Evolutionary conservation across 805 yeast genomes (phyloP).

Genomic region (Barnettozyma wickerhamii): DNA sequence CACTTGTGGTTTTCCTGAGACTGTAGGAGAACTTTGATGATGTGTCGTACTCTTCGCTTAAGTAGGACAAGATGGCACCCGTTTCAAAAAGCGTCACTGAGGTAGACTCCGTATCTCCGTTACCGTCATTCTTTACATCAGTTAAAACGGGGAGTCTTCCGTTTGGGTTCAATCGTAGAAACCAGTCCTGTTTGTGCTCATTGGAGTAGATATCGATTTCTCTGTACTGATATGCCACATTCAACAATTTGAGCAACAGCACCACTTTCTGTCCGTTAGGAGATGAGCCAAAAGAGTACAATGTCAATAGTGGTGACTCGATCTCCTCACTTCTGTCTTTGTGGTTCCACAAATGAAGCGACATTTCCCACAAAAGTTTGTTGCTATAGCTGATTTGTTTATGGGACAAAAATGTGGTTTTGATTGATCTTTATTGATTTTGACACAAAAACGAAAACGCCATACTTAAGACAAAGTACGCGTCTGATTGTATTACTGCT

Average conservation of each 20-base stretch:
- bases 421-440: too few species aligned
- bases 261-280: constrained; percentile 43
- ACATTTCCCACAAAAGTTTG: too few species aligned
- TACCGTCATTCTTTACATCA: constrained; percentile 28
- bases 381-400: too few species aligned
- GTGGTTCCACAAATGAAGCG: too few species aligned
- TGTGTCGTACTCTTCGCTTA: constrained; percentile 55
- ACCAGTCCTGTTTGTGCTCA: constrained; percentile 55
- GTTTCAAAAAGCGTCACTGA: constrained; percentile 46
- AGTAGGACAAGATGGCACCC: constrained; percentile 56
- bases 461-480: too few species aligned
- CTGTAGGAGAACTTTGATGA: constrained; percentile 37
- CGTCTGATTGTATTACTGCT: too few species aligned
- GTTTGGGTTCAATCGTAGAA: constrained; percentile 50
- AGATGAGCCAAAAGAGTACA: constrained; percentile 50
- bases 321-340: constrained; percentile 30
- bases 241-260: constrained; percentile 32
- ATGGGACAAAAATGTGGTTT: too few species aligned
- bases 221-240: constrained; percentile 30
- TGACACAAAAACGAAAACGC: too few species aligned
- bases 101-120: too few species aligned
- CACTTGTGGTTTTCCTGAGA: constrained; percentile 25
- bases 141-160: constrained; percentile 57
- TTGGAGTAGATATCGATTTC: constrained; percentile 34
- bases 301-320: constrained; percentile 47